Conservation (phyloP, 768 basidiomycete genomes). For the Cytidiella melzeri region DNA sequence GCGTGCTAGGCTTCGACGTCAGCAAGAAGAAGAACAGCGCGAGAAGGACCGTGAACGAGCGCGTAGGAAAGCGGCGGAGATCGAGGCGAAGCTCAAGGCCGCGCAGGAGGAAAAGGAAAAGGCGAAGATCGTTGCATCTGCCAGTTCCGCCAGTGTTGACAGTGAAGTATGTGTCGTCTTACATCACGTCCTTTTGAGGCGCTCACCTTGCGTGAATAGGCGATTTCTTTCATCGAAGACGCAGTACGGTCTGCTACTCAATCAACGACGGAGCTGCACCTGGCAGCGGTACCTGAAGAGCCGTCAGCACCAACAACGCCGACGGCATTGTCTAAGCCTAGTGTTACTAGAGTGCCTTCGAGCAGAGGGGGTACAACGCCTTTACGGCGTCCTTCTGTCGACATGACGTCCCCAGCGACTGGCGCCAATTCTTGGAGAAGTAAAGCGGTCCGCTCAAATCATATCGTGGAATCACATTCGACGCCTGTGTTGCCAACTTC, state of each 20-base stretch:
- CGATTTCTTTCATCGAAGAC: slow-evolving; percentile 40
- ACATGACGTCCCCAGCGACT: slow-evolving; percentile 25
- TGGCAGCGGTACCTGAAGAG: neutral
- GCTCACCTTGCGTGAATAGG: slow-evolving; percentile 30
- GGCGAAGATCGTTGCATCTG: slow-evolving; percentile 5
- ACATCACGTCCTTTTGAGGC: neutral
- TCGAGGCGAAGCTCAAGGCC: slow-evolving; percentile 61
- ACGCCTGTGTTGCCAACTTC: slow-evolving; percentile 30
- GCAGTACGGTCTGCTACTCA: slow-evolving; percentile 28
- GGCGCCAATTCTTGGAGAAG: slow-evolving; percentile 65
- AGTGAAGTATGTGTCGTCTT: slow-evolving; percentile 14
- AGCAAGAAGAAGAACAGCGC: slow-evolving; percentile 79
- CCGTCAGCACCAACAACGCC: slow-evolving; percentile 3
- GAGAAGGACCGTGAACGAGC: slow-evolving; percentile 79
- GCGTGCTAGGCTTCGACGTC: slow-evolving; percentile 70
- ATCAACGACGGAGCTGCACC: neutral
- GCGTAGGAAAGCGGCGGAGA: slow-evolving; percentile 67
- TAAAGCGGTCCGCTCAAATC: slow-evolving; percentile 36
- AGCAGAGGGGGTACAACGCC: slow-evolving; percentile 24
- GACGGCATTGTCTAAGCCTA: slow-evolving; percentile 2
- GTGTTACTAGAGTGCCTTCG: slow-evolving; percentile 29
- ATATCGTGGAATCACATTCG: slow-evolving; percentile 20
- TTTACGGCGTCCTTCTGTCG: slow-evolving; percentile 16
- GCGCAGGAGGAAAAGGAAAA: slow-evolving; percentile 16
- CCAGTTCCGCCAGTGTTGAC: slow-evolving; percentile 13